These are phyloP conservation scores for Chalciporus sp. DNA, from an alignment of 1,284 basidiomycete genomes.

Conservation along the genomic window DNA sequence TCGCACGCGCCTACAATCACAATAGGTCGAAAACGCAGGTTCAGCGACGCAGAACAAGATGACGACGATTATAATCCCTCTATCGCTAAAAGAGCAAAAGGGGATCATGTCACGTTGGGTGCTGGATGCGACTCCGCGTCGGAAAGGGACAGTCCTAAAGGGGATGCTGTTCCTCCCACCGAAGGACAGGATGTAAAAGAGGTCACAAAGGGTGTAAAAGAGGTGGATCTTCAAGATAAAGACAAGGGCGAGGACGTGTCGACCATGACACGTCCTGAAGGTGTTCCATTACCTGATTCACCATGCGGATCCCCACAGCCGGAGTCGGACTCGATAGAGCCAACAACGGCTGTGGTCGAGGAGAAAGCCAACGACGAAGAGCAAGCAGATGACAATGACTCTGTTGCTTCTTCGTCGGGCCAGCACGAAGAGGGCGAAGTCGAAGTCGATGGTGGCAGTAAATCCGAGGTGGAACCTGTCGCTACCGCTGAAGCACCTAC, in stretches of 20 bases:
- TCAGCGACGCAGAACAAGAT: conserved; percentile 55
- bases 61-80: conserved; percentile 38
- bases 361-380: conserved; percentile 40
- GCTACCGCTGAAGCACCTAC: neutral
- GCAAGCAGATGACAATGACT: conserved; percentile 22
- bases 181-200: conserved; percentile 62
- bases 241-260: conserved; percentile 19
- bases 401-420: conserved; percentile 23
- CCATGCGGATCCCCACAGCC: conserved; percentile 29
- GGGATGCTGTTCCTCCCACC: conserved; percentile 15
- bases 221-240: conserved; percentile 60
- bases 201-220: conserved; percentile 68
- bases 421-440: conserved; percentile 14
- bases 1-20: conserved; percentile 71
- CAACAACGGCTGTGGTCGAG: conserved; percentile 27
- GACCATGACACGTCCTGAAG: conserved; percentile 42
- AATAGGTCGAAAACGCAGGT: conserved; percentile 64
- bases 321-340: conserved; percentile 17
- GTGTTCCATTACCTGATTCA: conserved; percentile 55
- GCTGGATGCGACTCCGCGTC: conserved; percentile 19
- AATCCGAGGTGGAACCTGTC: conserved; percentile 2
- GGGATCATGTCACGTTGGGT: conserved; percentile 32
- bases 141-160: conserved; percentile 22
- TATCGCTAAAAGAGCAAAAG: conserved; percentile 49
- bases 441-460: conserved; percentile 1